These are phyloP conservation scores for Solanum pennellii DNA, from an alignment of 257 asterid genomes.

Conservation along the genomic window DNA sequence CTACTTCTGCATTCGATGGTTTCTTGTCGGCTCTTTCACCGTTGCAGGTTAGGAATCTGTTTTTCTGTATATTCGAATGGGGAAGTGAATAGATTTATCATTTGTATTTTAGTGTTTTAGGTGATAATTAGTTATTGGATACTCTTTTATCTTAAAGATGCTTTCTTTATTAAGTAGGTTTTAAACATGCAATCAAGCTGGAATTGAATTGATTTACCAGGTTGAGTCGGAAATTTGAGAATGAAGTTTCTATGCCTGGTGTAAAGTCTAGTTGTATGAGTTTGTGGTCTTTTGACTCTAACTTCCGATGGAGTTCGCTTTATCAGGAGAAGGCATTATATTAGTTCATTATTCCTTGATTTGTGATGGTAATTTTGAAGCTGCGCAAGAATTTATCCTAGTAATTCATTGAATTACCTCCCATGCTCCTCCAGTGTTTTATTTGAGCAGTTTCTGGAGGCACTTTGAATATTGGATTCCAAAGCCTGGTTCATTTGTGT, in stretches of 20 bases:
- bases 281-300: background rate
- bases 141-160: background rate
- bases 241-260: background rate
- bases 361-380: background rate
- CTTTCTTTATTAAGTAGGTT: background rate
- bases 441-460: background rate
- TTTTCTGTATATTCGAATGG: background rate
- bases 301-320: background rate
- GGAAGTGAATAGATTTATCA: background rate
- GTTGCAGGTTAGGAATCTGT: slow-evolving; percentile 39
- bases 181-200: background rate
- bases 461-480: background rate
- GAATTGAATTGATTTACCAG: background rate
- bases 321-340: background rate
- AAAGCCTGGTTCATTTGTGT: background rate
- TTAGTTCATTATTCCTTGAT: background rate
- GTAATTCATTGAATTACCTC: background rate
- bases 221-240: background rate
- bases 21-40: slow-evolving; percentile 87
- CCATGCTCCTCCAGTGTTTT: background rate
- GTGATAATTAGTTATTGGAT: background rate
- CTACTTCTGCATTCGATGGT: slow-evolving; percentile 92
- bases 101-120: background rate
- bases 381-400: background rate
- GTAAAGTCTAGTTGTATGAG: background rate